Percentiles rank a stretch among this genome's conserved stretches.
phyloP scores from a whole-genome alignment of 1,139 yeast genomes.

The Protomyces lactucae-debilis region DNA sequence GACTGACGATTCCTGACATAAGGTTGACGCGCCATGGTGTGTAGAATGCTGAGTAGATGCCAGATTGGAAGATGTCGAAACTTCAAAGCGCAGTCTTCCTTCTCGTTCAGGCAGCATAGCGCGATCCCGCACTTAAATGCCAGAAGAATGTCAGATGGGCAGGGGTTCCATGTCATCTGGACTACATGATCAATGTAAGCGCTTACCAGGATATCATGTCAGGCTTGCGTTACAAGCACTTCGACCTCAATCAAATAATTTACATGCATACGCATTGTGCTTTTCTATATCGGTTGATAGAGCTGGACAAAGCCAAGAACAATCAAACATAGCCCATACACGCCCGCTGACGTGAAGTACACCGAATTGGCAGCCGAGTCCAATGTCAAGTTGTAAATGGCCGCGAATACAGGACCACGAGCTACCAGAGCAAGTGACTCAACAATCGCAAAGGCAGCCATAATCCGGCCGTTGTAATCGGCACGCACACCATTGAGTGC shows the following conservation, averaged over 20 bases:
- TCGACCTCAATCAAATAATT: too few relatives aligned
- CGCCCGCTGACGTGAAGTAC: conserved; percentile 20
- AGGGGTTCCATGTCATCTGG: too few relatives aligned
- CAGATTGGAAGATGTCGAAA: too few relatives aligned
- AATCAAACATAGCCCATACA: conserved; percentile 16
- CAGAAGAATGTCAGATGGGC: too few relatives aligned
- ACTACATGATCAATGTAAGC: too few relatives aligned
- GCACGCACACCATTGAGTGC: conserved; percentile 28
- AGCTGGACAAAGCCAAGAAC: conserved; percentile 21
- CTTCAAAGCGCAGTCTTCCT: too few relatives aligned
- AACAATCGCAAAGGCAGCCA: conserved; percentile 29
- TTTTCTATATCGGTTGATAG: conserved; percentile 8
- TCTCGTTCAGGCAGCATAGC: too few relatives aligned
- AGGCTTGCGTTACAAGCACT: too few relatives aligned
- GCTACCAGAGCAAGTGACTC: conserved; percentile 26
- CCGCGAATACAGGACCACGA: conserved; percentile 28
- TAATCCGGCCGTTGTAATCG: conserved; percentile 27
- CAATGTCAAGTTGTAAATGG: conserved; percentile 19
- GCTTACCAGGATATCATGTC: too few relatives aligned
- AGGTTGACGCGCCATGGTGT: not conserved
- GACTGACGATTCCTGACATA: not conserved
- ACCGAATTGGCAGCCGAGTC: conserved; percentile 19
- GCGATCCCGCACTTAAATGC: too few relatives aligned
- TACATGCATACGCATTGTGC: too few relatives aligned
- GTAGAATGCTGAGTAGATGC: too few relatives aligned